Base-by-base conservation (phyloP, 129 eudicot genomes). In the Deinandra increscens region DNA sequence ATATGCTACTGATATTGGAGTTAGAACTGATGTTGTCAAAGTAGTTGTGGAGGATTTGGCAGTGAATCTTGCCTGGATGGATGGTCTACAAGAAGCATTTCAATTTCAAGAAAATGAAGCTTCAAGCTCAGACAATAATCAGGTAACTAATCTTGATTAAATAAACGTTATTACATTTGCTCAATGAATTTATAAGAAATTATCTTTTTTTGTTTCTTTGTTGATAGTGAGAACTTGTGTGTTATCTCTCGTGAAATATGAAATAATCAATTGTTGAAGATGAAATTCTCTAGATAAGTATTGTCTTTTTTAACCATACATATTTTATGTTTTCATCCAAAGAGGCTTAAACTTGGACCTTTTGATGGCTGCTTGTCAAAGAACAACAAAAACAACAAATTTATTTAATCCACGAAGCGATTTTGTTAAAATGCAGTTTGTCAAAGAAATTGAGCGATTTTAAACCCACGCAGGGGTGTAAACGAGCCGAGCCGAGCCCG, bases 1-100 rank as follows among this genome's bases (percentile, higher is more conserved):
- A 70, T 90, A 90, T 36, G 91, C 96, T 14, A 86, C 96, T 48
- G 98, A 91, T 66, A 84, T 91, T 79, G 96, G 95, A 12, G 89
- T 88, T 41, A 75, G 95, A 48, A 85, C 76, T 3, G 98, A 91
- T 88, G 96, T 91, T 17, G 76, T 86, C 41, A 88, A 91, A 80
- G 94, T 91, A 9, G 85, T 87, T 3, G 98, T 91, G 11, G 96
- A 91, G 79, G 97, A 87, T 48, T 59, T 90, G 33, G 83, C 91
- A 50, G 69, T 82, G 44, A 87, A 87, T 50, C 91, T 90, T 42
- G 84, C 95, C n/a, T 87, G 91, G 95, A 80, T 73, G 53, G 69
- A 50, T 26, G 69, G 80, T 50, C 19, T 61, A 13, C 44, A 79
- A 60, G 92, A 72, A 80, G 80, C 31, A 62, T 55, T 71, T 5